Conservation (phyloP, 2,329 filamentous ascomycete species). For the Stachybotrys chlorohalonatus region DNA sequence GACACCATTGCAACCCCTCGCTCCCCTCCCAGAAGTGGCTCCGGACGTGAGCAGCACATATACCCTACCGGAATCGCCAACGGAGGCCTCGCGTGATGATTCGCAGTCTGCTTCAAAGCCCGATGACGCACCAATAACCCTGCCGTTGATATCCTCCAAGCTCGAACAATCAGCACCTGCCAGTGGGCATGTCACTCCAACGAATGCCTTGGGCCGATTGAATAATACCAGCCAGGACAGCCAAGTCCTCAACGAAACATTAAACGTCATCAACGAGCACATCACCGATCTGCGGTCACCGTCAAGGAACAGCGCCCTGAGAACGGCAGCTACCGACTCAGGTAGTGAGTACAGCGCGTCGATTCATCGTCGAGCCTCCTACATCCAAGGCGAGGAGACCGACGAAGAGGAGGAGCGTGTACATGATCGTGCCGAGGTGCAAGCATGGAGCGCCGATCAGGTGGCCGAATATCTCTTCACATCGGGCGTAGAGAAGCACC, state of each 20-base stretch:
- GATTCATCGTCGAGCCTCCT: slow-evolving; percentile 68
- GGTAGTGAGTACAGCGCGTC: slow-evolving; percentile 85
- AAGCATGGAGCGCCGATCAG: slow-evolving; percentile 67
- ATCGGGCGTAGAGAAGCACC: slow-evolving; percentile 73
- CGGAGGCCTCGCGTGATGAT: slow-evolving; percentile 20
- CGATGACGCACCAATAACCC: slow-evolving; percentile 23
- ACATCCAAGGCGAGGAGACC: slow-evolving; percentile 89
- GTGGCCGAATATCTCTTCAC: slow-evolving; percentile 87
- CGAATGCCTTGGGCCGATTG: slow-evolving; percentile 24
- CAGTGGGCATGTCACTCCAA: slow-evolving; percentile 16
- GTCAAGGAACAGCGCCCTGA: slow-evolving; percentile 40
- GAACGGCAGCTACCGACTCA: slow-evolving; percentile 58
- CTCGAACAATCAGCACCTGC: slow-evolving; percentile 16
- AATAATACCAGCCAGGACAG: slow-evolving; percentile 39
- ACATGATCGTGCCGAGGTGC: slow-evolving; percentile 65
- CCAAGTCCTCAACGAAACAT: slow-evolving; percentile 84
- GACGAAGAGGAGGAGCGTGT: slow-evolving; percentile 79
- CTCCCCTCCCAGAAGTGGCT: slow-evolving; percentile 20
- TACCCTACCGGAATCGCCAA: slow-evolving; percentile 13
- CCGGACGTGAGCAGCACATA: slow-evolving; percentile 11
- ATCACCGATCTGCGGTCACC: slow-evolving; percentile 72
- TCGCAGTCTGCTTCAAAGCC: slow-evolving; percentile 17
- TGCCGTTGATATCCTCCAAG: slow-evolving; percentile 35
- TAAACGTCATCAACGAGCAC: slow-evolving; percentile 95
- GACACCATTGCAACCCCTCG: slow-evolving; percentile 18